Evolutionary conservation across 352 stramenopile genomes (phyloP).

Genomic region (Globisporangium perplexum): DNA sequence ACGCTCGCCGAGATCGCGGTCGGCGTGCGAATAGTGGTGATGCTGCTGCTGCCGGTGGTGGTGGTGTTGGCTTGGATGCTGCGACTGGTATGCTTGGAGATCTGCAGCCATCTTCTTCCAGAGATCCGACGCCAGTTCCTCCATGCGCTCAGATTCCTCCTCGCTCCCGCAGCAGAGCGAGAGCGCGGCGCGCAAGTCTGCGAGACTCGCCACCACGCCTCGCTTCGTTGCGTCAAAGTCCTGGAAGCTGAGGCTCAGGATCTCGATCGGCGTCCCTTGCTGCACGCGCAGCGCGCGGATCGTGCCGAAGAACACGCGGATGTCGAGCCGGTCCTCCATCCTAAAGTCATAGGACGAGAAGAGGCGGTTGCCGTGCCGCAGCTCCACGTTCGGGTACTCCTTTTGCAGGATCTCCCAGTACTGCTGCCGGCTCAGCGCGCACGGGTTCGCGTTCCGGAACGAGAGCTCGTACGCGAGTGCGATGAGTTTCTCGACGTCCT

Average conservation of each 20-base stretch:
- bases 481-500: constrained; percentile 66
- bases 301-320: constrained; percentile 45
- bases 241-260: constrained; percentile 30
- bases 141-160: constrained; percentile 31
- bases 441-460: constrained; percentile 26
- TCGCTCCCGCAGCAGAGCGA: constrained; percentile 39
- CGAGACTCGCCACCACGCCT: constrained; percentile 14
- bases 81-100: neutral
- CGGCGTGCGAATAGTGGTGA: neutral
- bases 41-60: too few species aligned
- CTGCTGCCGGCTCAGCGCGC: constrained; percentile 34
- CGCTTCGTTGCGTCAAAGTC: constrained; percentile 42
- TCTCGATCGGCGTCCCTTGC: constrained; percentile 43
- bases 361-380: constrained; percentile 40
- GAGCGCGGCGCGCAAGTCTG: constrained; percentile 21
- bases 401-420: constrained; percentile 40
- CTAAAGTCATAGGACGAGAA: constrained; percentile 57
- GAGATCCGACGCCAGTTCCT: constrained; percentile 8
- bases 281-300: constrained; percentile 51
- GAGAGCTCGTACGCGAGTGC: constrained; percentile 42
- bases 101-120: constrained; percentile 20
- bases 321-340: constrained; percentile 42
- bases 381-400: constrained; percentile 43
- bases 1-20: constrained; percentile 11
- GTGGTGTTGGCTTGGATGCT: neutral